A percentile compares a stretch with the other conserved stretches of the same genome.
These are phyloP conservation scores for Phytophthora sojae DNA, from an alignment of 352 stramenopile genomes.

Conservation along the genomic window DNA sequence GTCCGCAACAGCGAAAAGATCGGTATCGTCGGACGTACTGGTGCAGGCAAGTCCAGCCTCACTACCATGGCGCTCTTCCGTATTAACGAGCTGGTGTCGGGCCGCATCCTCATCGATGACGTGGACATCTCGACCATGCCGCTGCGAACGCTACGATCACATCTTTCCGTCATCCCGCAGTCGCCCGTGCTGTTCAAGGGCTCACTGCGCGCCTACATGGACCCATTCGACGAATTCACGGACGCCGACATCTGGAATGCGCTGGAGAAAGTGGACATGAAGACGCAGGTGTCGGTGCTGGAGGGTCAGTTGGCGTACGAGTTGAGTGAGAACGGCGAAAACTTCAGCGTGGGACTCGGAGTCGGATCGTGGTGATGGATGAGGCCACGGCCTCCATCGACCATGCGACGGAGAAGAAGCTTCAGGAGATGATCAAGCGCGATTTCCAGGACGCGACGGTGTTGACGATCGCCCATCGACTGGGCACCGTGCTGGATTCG, in stretches of 20 bases:
- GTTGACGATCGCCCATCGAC: constrained; percentile 94
- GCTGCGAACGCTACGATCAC: constrained; percentile 39
- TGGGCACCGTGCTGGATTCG: constrained; percentile 48
- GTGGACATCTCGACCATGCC: constrained; percentile 45
- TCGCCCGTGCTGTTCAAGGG: constrained; percentile 93
- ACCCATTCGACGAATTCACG: constrained; percentile 87
- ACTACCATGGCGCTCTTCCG: constrained; percentile 89
- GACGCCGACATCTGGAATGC: constrained; percentile 81
- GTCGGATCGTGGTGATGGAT: constrained; percentile 93
- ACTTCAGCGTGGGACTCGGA: constrained; percentile 70
- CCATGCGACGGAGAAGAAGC: constrained; percentile 53
- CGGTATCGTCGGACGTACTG: constrained; percentile 88
- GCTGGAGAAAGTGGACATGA: constrained; percentile 82
- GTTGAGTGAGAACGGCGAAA: constrained; percentile 64
- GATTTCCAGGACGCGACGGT: constrained; percentile 91
- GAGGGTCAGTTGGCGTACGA: constrained; percentile 28
- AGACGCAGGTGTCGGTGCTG: constrained; percentile 29
- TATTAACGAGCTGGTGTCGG: constrained; percentile 71
- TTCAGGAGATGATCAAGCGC: constrained; percentile 28
- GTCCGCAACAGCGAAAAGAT: constrained; percentile 63
- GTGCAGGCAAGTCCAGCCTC: constrained; percentile 82
- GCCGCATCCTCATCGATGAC: constrained; percentile 55
- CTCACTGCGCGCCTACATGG: constrained; percentile 85
- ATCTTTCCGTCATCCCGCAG: constrained; percentile 53
- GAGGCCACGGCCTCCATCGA: constrained; percentile 64